Evolutionary conservation across 345 rosid species (phyloP), one percentile per base, ranked within the genome.

Genomic region (Eucalyptus cladocalyx): DNA sequence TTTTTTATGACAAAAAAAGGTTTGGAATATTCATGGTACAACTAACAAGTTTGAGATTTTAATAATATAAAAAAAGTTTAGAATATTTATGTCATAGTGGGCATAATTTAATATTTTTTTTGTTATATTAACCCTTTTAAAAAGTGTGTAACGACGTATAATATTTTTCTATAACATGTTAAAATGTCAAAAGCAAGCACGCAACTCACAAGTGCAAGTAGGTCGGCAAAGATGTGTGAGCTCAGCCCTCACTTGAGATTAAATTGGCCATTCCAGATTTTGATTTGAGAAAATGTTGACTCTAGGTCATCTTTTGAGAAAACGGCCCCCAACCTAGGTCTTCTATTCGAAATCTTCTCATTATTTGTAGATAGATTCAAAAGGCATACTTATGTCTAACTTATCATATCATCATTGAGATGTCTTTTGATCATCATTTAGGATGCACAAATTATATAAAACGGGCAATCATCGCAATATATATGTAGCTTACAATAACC

Each of bases 121-220:
- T 56, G 4, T 23, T 56, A 24, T 24, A 56, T 56, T 56, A 56
- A 24, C 13, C 62, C 1, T 10, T 56, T 56, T 23, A 24, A 1
- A 56, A 56, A 56, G 62, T 1, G 13, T 56, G 62, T 17, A 2
- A 56, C 1, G 0, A 56, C 2, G 1, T 34, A 0, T 37, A 21
- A 76, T 3, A 76, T 19, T 37, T 37, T 6, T 17, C 0, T 19
- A 1, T 19, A 72, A 76, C 47, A 21, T 37, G 28, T 19, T 11
- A 4, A 37, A 40, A 76, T 6, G 45, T 76, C 28, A 7, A 37
- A 5, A 37, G 37, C 43, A 69, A 32, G 43, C 42, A 40, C 1
- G 0, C 14, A 24, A 37, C 83, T 9, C 28, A 11, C 8, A 1
- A 7, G 28, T 5, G 2, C 47, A 37, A 76, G 47, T 11, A 24